A percentile compares a stretch with the other conserved stretches of the same genome.
These are phyloP conservation scores for Fusarium ambrosium DNA, from an alignment of 2,329 filamentous ascomycete genomes.

Conservation along the genomic window DNA sequence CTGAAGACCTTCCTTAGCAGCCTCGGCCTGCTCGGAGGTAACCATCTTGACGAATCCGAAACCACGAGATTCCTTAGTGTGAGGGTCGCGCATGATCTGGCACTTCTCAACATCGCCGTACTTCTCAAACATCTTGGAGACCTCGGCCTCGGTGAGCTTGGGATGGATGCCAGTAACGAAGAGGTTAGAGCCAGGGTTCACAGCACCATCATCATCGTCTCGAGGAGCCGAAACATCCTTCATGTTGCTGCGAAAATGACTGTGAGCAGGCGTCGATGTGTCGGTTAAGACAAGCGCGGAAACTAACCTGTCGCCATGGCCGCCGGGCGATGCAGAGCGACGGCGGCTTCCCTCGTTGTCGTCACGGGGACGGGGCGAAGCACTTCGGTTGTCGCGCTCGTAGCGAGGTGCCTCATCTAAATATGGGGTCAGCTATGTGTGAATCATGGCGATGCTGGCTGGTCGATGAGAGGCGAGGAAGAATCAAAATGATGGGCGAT, in stretches of 20 bases:
- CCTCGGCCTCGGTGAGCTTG: constrained; percentile 88
- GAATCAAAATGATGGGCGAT: neutral
- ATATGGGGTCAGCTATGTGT: constrained; percentile 23
- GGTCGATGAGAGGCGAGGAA: neutral
- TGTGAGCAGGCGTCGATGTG: constrained; percentile 21
- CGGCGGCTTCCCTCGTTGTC: constrained; percentile 71
- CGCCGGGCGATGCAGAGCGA: constrained; percentile 72
- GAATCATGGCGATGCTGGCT: neutral
- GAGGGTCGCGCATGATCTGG: constrained; percentile 99
- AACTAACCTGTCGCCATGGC: constrained; percentile 56
- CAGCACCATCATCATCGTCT: constrained; percentile 80
- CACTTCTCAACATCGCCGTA: constrained; percentile 99
- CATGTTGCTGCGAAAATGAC: constrained; percentile 53
- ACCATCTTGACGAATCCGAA: constrained; percentile 99
- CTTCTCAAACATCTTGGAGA: constrained; percentile 96
- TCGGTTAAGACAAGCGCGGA: neutral
- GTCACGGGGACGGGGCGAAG: constrained; percentile 74
- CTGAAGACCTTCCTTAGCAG: constrained; percentile 95
- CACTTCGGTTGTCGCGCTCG: constrained; percentile 75
- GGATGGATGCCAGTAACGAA: constrained; percentile 99
- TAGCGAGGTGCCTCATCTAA: constrained; percentile 75
- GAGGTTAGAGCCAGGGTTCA: constrained; percentile 96
- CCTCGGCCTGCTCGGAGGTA: constrained; percentile 93
- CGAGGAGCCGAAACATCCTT: constrained; percentile 67
- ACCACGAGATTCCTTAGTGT: constrained; percentile 97